phyloP scores from a whole-genome alignment of 2,329 filamentous ascomycete genomes.

The Aspergillus sp. region DNA sequence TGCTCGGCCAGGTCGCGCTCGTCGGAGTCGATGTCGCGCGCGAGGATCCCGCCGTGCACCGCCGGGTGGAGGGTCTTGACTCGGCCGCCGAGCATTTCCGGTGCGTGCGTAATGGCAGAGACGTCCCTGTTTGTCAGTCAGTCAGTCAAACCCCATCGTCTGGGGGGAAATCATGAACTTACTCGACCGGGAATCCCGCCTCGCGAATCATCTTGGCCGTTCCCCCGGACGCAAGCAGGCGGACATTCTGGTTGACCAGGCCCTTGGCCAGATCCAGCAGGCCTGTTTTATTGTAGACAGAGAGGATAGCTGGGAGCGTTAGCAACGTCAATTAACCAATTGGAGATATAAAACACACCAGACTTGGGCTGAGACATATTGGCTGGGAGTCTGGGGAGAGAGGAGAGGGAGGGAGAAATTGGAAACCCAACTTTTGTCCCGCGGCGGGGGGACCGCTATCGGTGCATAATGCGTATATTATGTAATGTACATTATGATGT shows the following conservation, averaged over 20 bases:
- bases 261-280: conserved; percentile 87
- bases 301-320: conserved; percentile 80
- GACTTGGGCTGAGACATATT: conserved; percentile 34
- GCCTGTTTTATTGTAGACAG: conserved; percentile 97
- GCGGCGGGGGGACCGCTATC: conserved; percentile 20
- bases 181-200: conserved; percentile 91
- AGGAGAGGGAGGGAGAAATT: conserved; percentile 7
- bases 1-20: conserved; percentile 94
- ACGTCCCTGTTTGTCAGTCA: conserved; percentile 58
- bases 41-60: conserved; percentile 75
- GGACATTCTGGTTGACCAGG: conserved; percentile 77
- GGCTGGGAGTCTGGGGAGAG: conserved; percentile 11
- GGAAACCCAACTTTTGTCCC: conserved; percentile 14
- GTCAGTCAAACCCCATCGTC: conserved; percentile 4
- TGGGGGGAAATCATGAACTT: conserved; percentile 36
- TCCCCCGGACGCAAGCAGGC: conserved; percentile 86
- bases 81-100: conserved; percentile 87
- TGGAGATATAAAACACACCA: conserved; percentile 19
- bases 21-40: conserved; percentile 86
- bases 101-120: conserved; percentile 90
- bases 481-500: too few species aligned
- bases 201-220: conserved; percentile 96
- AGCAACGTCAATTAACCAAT: background rate
- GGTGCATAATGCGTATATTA: conserved; percentile 6
- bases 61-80: conserved; percentile 96